Evolutionary conservation across 192 early-diverging fungal species (phyloP).

Genomic region (Gonapodya sp.): DNA sequence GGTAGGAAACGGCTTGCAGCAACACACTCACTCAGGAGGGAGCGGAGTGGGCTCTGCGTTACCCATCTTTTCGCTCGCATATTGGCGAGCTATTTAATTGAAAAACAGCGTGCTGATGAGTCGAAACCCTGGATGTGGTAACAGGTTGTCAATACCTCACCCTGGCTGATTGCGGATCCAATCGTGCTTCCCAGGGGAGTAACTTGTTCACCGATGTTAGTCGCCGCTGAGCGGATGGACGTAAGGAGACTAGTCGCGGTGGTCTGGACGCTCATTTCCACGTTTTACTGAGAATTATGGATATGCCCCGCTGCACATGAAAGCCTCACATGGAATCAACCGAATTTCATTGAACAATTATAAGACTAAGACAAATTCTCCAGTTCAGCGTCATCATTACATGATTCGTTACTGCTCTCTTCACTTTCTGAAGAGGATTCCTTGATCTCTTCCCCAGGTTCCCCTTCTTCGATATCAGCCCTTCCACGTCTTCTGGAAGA

Average conservation of each 20-base stretch:
- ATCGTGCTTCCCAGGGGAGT: not conserved
- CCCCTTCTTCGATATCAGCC: not conserved
- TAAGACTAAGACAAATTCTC: not conserved
- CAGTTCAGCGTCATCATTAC: not conserved
- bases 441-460: not conserved
- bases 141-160: not conserved
- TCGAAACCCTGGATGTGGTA: not conserved
- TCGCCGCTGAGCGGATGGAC: not conserved
- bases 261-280: constrained; percentile 3
- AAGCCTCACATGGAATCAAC: not conserved
- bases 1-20: no score
- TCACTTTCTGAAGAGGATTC: no score
- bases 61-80: constrained; percentile 81
- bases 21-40: constrained; percentile 53
- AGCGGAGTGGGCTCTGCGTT: constrained; percentile 82
- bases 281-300: no score
- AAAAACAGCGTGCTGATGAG: not conserved
- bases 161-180: constrained; percentile 8
- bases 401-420: not conserved
- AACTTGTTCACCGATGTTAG: constrained; percentile 3
- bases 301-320: no score
- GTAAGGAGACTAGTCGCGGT: not conserved
- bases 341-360: not conserved
- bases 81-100: constrained; percentile 34
- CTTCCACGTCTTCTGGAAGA: not conserved